These are phyloP conservation scores for Sporothrix curviconia DNA, from an alignment of 2,329 filamentous ascomycete genomes.

Conservation along the genomic window DNA sequence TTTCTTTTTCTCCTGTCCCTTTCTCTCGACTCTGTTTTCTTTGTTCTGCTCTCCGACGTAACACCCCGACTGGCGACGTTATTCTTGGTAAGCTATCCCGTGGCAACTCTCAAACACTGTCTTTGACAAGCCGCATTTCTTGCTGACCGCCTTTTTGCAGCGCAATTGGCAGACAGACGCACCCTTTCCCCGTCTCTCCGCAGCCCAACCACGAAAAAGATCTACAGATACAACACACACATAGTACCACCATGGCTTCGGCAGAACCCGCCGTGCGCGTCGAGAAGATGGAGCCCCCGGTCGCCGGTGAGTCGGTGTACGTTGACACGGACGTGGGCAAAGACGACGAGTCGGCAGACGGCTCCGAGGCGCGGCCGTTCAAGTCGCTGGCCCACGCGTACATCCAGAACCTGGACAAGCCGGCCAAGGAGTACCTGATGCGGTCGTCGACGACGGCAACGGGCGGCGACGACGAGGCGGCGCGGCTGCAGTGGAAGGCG, in stretches of 20 bases:
- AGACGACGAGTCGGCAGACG: constrained; percentile 61
- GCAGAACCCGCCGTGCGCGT: constrained; percentile 44
- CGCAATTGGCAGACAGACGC: neutral
- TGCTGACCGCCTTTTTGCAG: neutral
- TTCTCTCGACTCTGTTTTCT: neutral
- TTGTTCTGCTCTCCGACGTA: neutral
- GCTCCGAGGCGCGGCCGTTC: constrained; percentile 68
- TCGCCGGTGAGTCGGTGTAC: constrained; percentile 45
- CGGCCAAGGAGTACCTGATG: constrained; percentile 57
- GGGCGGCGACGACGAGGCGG: constrained; percentile 55
- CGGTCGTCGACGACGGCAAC: constrained; percentile 60
- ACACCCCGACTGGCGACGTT: neutral
- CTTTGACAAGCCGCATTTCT: neutral
- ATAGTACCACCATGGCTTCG: constrained; percentile 11
- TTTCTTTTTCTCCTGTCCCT: neutral
- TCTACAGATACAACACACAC: neutral
- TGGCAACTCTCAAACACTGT: neutral
- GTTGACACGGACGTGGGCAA: constrained; percentile 74
- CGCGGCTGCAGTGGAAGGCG: constrained; percentile 68
- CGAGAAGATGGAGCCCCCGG: constrained; percentile 26
- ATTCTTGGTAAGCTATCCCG: neutral
- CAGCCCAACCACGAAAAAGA: neutral
- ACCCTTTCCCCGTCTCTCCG: neutral
- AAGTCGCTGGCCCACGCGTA: constrained; percentile 75
- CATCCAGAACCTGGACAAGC: constrained; percentile 57